phyloP scores from a whole-genome alignment of 257 asterid genomes.

The Cynanchum wilfordii region DNA sequence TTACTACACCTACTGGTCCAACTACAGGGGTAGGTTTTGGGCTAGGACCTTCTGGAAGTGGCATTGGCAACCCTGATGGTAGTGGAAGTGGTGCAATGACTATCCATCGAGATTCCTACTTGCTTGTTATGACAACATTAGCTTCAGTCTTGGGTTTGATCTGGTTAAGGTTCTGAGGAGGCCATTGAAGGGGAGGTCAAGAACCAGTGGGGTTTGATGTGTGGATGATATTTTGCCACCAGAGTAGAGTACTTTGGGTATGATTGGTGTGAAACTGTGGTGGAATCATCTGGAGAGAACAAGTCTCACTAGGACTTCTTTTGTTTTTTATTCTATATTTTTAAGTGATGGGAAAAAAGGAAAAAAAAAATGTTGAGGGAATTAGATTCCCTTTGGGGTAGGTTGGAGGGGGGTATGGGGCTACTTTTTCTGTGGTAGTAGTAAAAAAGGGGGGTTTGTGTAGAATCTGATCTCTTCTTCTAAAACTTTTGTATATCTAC shows the following conservation, averaged over 20 bases:
- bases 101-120: constrained; percentile 10
- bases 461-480: constrained; percentile 22
- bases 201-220: neutral
- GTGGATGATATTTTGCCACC: constrained; percentile 22
- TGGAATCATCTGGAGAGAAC: constrained; percentile 21
- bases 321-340: constrained; percentile 17
- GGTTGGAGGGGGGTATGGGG: constrained; percentile 2
- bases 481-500: constrained; percentile 42
- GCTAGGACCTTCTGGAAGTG: constrained; percentile 41
- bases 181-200: neutral
- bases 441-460: neutral
- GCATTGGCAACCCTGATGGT: constrained; percentile 23
- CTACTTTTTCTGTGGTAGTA: constrained; percentile 2
- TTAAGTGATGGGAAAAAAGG: constrained; percentile 5
- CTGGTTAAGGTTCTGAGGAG: constrained; percentile 13
- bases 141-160: constrained; percentile 25
- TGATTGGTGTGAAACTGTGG: neutral
- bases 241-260: neutral
- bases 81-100: constrained; percentile 5
- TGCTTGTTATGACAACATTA: constrained; percentile 7
- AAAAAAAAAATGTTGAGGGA: constrained; percentile 17
- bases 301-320: constrained; percentile 19
- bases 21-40: constrained; percentile 18
- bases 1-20: constrained; percentile 6
- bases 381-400: constrained; percentile 17